Percentiles rank a stretch among this genome's conserved stretches.
These are phyloP conservation scores for Entomortierella parvispora DNA, from an alignment of 192 early-diverging fungal genomes.

Conservation along the genomic window DNA sequence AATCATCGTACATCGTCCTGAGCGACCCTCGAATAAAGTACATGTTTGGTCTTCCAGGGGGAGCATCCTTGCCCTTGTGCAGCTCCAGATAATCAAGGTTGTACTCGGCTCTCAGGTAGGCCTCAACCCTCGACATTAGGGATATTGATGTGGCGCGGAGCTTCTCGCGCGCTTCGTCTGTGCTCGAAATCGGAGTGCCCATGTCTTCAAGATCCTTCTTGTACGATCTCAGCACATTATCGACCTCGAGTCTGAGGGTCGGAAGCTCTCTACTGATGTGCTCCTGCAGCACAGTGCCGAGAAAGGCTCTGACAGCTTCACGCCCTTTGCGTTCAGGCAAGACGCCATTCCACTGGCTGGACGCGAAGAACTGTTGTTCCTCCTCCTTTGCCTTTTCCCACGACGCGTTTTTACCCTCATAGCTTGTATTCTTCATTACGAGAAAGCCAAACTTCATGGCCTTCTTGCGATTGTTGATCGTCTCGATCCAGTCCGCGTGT, in stretches of 20 bases:
- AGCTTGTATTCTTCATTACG: conserved; percentile 5
- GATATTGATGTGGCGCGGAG: not conserved
- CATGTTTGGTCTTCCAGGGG: not conserved
- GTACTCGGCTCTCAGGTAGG: conserved; percentile 15
- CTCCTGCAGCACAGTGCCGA: conserved; percentile 12
- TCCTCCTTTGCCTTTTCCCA: conserved; percentile 8
- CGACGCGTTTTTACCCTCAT: not conserved
- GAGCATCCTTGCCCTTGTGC: not conserved
- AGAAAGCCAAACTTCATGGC: conserved; percentile 19
- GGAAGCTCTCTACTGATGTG: conserved; percentile 25
- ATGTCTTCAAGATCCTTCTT: not conserved
- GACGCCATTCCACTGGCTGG: conserved; percentile 1
- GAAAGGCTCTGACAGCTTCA: conserved; percentile 1
- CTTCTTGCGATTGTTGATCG: conserved; percentile 7
- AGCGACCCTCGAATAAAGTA: conserved; percentile 4
- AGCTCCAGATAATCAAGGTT: conserved; percentile 3
- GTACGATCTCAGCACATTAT: not conserved
- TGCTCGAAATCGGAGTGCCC: conserved; percentile 2
- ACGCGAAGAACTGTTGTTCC: conserved; percentile 8
- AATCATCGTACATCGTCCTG: conserved; percentile 2
- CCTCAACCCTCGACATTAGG: not conserved
- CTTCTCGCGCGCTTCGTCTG: not conserved
- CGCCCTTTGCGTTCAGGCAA: conserved; percentile 12
- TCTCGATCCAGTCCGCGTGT: not conserved
- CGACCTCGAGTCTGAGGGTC: conserved; percentile 9